Conservation (phyloP, 768 basidiomycete genomes). For the Gloeophyllum trabeum region DNA sequence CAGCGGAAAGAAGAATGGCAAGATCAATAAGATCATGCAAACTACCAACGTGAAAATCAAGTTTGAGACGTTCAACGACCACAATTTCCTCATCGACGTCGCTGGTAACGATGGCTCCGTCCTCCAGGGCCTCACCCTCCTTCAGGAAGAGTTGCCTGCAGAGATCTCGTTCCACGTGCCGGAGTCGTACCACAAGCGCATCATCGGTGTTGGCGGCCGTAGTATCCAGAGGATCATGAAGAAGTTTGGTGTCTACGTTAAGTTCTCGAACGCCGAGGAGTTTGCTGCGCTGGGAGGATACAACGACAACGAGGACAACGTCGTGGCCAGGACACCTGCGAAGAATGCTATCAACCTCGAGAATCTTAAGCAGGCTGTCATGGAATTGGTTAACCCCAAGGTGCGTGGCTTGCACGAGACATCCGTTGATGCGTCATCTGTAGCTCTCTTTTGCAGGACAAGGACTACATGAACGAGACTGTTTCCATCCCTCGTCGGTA, state of each 20-base stretch:
- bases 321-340: conserved; percentile 93
- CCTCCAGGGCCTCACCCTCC: conserved; percentile 75
- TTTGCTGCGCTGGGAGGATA: conserved; percentile 92
- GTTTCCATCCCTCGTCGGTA: conserved; percentile 90
- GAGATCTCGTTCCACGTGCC: conserved; percentile 99
- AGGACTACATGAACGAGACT: conserved; percentile 91
- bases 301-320: conserved; percentile 96
- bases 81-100: conserved; percentile 91
- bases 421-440: conserved; percentile 3
- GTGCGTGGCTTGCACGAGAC: conserved; percentile 25
- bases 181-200: conserved; percentile 96
- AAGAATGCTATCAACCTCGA: conserved; percentile 96
- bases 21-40: conserved; percentile 99
- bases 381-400: conserved; percentile 97
- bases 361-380: conserved; percentile 89
- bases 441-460: conserved; percentile 47
- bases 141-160: conserved; percentile 96
- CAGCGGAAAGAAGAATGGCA: conserved; percentile 98
- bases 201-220: conserved; percentile 95
- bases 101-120: conserved; percentile 78
- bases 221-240: conserved; percentile 99
- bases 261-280: conserved; percentile 97
- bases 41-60: conserved; percentile 96
- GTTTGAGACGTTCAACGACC: conserved; percentile 96
- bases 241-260: conserved; percentile 98